Conservation (phyloP, 176 grass and related monocot species). For the Puccinellia tenuiflora region DNA sequence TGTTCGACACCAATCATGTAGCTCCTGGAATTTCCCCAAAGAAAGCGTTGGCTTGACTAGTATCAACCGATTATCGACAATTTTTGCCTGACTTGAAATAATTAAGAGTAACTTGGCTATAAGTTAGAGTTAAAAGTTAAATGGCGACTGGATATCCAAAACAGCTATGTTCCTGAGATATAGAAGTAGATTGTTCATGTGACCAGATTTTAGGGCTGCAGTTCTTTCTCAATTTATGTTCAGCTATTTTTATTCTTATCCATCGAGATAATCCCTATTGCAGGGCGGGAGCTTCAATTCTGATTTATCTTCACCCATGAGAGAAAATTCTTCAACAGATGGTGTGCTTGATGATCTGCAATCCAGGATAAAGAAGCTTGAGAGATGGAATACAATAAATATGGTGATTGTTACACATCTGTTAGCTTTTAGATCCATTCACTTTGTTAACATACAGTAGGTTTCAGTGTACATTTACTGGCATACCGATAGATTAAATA, state of each 20-base stretch:
- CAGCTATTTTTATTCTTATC: conserved; percentile 22
- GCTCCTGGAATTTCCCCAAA: not conserved
- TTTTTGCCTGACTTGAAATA: not conserved
- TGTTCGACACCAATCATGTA: not conserved
- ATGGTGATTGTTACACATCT: conserved; percentile 45
- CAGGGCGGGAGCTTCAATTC: conserved; percentile 80
- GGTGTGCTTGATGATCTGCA: conserved; percentile 83
- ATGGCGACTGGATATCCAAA: not conserved
- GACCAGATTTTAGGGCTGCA: not conserved
- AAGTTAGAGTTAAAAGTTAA: not conserved
- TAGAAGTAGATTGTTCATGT: not conserved
- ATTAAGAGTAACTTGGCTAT: not conserved
- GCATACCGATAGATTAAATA: not conserved
- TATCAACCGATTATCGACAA: not conserved
- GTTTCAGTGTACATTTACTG: not conserved
- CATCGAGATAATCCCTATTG: conserved; percentile 18
- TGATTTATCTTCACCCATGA: conserved; percentile 41
- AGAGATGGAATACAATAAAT: conserved; percentile 96
- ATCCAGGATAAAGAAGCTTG: conserved; percentile 85
- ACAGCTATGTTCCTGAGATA: not conserved
- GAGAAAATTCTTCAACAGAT: conserved; percentile 67
- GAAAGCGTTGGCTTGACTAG: not conserved
- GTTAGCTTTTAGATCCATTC: conserved; percentile 5
- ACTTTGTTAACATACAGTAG: not conserved
- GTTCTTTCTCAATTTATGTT: not conserved